Base-by-base conservation (phyloP, 1,139 yeast species). In the Candida pseudocylindracea region DNA sequence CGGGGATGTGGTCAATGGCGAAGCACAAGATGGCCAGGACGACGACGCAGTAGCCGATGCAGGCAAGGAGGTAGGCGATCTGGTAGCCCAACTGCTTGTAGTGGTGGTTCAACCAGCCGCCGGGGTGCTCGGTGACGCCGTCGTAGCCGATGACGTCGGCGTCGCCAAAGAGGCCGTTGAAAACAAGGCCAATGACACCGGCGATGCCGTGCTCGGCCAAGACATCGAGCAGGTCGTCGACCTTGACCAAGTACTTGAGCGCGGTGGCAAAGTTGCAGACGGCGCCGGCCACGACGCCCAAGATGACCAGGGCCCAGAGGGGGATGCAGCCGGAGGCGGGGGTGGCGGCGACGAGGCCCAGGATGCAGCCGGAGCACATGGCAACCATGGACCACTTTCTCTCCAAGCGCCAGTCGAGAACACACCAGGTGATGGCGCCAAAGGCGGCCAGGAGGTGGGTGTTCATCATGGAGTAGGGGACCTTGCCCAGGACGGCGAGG, bases 141-240 rank as follows among this genome's bases (percentile, higher is more conserved):
- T 88, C 96, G 50, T 83, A 74, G 9, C 94, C 94, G 41, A 88
- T 67, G 34, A 88, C 92, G 50, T 81, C 75, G 37, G 78, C 67
- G 8, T 85, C 80, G 10, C 81, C 95, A 47, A 88, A 83, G 4
- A 88, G 48, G 0, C 83, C 95, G 49, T 85, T 85, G 56, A 81
- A 83, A 10, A 88, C 38, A 31, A 85, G 63, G 0, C 98, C 96
- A 33, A 88, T 65, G 33, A 83, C 63, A 28, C 98, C 98, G 0
- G 96, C 96, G 45, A 88, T 65, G 35, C 94, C 96, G 74, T 88
- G 98, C 69, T 85, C 96, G 15, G 96, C 96, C 50, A 88, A 66
- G 33, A 85, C 75, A 73, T 88, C 96, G 45, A 88, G 62, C 3
- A 95, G 74, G 54, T 88, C 98, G 51, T 88, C 96, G 36, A 83